Percentiles rank a stretch among this genome's conserved stretches.
phyloP scores from a whole-genome alignment of 257 asterid species.

The Plectranthus barbatus region DNA sequence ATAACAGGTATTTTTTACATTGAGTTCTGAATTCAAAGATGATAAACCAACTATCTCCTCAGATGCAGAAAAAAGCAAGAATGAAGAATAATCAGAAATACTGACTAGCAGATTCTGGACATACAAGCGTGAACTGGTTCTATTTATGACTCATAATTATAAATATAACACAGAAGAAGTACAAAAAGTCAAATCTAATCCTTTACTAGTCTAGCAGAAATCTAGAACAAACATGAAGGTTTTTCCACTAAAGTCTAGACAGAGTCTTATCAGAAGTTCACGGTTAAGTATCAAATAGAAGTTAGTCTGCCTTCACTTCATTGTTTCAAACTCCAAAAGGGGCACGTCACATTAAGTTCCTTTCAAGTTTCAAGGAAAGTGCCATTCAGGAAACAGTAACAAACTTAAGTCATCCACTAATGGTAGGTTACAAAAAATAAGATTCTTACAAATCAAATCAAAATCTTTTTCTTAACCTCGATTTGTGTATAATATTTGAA shows the following conservation, averaged over 20 bases:
- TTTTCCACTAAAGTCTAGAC: neutral
- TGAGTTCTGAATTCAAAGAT: too few species aligned
- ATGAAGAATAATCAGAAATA: neutral
- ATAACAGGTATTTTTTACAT: neutral
- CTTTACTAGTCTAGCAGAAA: too few species aligned
- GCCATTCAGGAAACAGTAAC: neutral
- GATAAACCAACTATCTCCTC: conserved; percentile 1
- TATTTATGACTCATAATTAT: neutral
- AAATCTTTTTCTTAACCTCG: neutral
- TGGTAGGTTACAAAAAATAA: neutral
- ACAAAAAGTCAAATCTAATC: neutral
- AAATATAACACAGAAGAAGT: neutral
- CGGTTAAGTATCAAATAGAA: conserved; percentile 8
- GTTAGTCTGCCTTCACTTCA: neutral
- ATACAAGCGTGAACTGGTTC: neutral
- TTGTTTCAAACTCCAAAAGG: neutral
- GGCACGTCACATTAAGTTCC: neutral
- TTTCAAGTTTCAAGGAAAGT: neutral
- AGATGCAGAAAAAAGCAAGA: neutral
- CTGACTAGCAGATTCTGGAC: neutral
- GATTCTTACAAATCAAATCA: neutral
- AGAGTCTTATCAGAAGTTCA: neutral
- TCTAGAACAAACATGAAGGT: neutral
- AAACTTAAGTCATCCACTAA: conserved; percentile 5
- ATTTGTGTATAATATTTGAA: neutral